Base-by-base conservation (phyloP, 2,329 filamentous ascomycete genomes). In the Botrytis tulipae region DNA sequence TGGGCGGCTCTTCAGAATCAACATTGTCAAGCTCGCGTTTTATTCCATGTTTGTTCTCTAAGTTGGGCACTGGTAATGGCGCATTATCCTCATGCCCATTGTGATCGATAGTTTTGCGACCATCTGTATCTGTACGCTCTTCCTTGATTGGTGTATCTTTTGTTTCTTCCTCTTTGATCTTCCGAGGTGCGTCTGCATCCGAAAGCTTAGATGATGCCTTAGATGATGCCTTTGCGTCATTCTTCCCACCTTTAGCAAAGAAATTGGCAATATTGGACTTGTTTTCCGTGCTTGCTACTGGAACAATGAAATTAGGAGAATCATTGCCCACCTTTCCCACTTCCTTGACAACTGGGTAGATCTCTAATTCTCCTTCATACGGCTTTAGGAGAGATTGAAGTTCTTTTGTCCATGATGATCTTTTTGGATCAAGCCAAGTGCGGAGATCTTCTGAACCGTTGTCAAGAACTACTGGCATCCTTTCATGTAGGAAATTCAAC, bases 261-360 rank as follows among this genome's bases (percentile, higher is more conserved):
- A 97, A 98, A 79, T 97, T 97, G 63, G 92, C 93, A 82, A 98
- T 98, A 77, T 96, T 98, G 68, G 87, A 90, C 84, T 97, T 98
- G 82, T 98, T 98, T 79, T 95, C 92, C 76, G 89, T 91, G 82
- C 93, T 97, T 78, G 93, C 88, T 48, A 98, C 84, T 0, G 95
- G 95, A 2, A 97, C 85, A 62, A 98, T 87, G 79, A 98, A 97
- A 0, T 87, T 88, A 0, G 93, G 90, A 32, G 93, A 97, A 81
- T 97, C 93, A 78, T 97, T 97, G 9, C 95, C 95, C 0, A 97
- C 95, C 83, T 97, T 98, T 0, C 95, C 95, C 0, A 98, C 95
- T 6, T 96, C 95, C 81, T 93, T 93, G 78, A 87, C 90, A 3
- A 99, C 96, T 0, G 92, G 90, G 80, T 97, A 98, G 71, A 93